Evolutionary conservation across 768 basidiomycete genomes (phyloP).

Genomic region (Boletus huronensis): DNA sequence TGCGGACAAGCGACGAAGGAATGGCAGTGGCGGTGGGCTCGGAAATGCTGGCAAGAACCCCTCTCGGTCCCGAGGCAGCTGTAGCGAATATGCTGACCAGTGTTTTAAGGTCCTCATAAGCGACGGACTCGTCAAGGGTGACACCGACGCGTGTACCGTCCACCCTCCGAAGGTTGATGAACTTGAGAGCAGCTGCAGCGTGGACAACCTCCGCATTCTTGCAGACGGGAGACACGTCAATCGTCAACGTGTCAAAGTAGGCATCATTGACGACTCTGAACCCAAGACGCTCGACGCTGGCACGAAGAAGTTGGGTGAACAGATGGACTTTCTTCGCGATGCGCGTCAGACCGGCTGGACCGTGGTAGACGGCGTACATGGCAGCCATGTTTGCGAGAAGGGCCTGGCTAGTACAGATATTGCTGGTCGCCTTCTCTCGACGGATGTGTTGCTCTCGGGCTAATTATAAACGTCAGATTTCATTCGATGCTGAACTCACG

Average conservation of each 20-base stretch:
- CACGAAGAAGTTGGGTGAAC: slow-evolving; percentile 73
- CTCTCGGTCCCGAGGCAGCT: slow-evolving; percentile 49
- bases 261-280: slow-evolving; percentile 64
- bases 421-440: slow-evolving; percentile 96
- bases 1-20: slow-evolving; percentile 54
- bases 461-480: slow-evolving; percentile 30
- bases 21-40: slow-evolving; percentile 42
- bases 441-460: slow-evolving; percentile 97
- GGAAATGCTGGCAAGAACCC: slow-evolving; percentile 47
- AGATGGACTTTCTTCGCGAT: slow-evolving; percentile 92
- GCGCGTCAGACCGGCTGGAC: slow-evolving; percentile 75
- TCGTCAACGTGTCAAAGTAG: slow-evolving; percentile 91
- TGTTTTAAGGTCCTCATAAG: slow-evolving; percentile 66
- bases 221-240: slow-evolving; percentile 64
- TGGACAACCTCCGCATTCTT: slow-evolving; percentile 64
- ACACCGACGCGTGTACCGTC: slow-evolving; percentile 77
- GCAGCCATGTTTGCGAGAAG: slow-evolving; percentile 99
- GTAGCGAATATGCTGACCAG: slow-evolving; percentile 81
- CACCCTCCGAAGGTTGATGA: slow-evolving; percentile 83
- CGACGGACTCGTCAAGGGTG: slow-evolving; percentile 89
- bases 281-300: slow-evolving; percentile 65
- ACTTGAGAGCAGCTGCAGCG: slow-evolving; percentile 52
- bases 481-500: neutral
- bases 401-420: slow-evolving; percentile 97
- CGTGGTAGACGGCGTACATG: slow-evolving; percentile 98